Base-by-base conservation (phyloP, 1,284 basidiomycete species). In the Hemileia vastatrix region DNA sequence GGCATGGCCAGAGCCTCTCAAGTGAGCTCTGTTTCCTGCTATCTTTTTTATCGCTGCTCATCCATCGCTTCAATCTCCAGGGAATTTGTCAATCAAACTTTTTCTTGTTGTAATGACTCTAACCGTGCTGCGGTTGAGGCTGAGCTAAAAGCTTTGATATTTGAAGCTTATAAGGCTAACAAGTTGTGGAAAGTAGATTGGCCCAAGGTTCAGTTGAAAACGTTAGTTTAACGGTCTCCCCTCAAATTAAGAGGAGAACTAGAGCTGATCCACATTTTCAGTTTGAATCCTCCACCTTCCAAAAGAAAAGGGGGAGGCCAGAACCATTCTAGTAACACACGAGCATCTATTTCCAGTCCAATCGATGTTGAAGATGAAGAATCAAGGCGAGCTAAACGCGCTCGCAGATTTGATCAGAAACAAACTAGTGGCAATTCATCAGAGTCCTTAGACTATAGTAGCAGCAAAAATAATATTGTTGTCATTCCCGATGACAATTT, bases 101-200 rank as follows among this genome's bases (percentile, higher is more conserved):
- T 74, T 57, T 67, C 69, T 18, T 53, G 52, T 11, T 77, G 76
- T 66, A 77, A 68, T 8, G 76, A 77, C 55, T 64, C 71, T 6
- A 78, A 78, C 59, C 67, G 77, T 8, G 64, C 68, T 31, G 72
- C 72, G 2, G 78, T 78, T 52, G 77, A 77, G 60, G 67, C 72
- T n/a, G 78, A 79, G 65, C 71, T 79, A 24, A 75, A 77, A 59
- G 67, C 67, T 11, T 69, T 76, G 48, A 78, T 79, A 64, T 78
- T 77, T 63, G 64, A 73, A 24, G 76, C 77, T 0, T 78, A 75
- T 64, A 70, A 74, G 56, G 81, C 83, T 71, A 84, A 88, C 75
- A 83, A 86, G 5, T 81, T 94, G 40, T 89, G 88, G 85, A 87
- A 86, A 32, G 91, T 86, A 59, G 89, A 94, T 76, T 94, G 90